phyloP scores from a whole-genome alignment of 2,329 filamentous ascomycete species.

The Daldinia sp. region DNA sequence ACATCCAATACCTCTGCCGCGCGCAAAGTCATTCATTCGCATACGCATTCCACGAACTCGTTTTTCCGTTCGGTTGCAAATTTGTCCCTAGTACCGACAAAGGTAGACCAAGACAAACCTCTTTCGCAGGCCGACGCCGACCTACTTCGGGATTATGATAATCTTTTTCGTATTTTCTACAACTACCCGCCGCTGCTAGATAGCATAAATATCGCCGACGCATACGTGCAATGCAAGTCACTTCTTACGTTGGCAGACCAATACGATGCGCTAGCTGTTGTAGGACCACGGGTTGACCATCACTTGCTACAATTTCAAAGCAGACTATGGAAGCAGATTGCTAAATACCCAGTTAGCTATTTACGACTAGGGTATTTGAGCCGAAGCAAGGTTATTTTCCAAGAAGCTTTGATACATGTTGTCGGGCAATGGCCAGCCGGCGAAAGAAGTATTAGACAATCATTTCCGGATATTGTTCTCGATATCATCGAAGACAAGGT shows the following conservation, averaged over 20 bases:
- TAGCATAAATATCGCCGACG: conserved; percentile 86
- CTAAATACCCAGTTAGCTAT: conserved; percentile 93
- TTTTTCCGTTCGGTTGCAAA: conserved; percentile 93
- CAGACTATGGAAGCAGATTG: conserved; percentile 93
- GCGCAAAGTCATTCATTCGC: conserved; percentile 66
- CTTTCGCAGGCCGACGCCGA: conserved; percentile 72
- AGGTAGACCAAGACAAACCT: conserved; percentile 58
- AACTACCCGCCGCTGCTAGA: conserved; percentile 87
- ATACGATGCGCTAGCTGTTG: conserved; percentile 88
- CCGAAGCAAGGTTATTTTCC: conserved; percentile 82
- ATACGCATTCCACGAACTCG: conserved; percentile 59
- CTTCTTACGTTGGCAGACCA: conserved; percentile 89
- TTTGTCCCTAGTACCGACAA: conserved; percentile 63
- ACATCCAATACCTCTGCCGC: conserved; percentile 37
- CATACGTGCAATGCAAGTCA: conserved; percentile 93
- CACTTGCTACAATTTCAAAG: conserved; percentile 92
- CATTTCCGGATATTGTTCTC: conserved; percentile 78
- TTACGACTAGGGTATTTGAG: conserved; percentile 88
- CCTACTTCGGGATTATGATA: conserved; percentile 90
- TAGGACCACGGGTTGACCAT: conserved; percentile 90
- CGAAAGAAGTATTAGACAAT: conserved; percentile 76
- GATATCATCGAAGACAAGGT: conserved; percentile 96
- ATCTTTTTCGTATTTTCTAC: conserved; percentile 95
- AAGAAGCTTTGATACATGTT: conserved; percentile 90
- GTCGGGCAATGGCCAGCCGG: conserved; percentile 92